A percentile compares a stretch with the other conserved stretches of the same genome.
Conservation (phyloP, 2,329 filamentous ascomycete genomes). For the Aureobasidium sp. region DNA sequence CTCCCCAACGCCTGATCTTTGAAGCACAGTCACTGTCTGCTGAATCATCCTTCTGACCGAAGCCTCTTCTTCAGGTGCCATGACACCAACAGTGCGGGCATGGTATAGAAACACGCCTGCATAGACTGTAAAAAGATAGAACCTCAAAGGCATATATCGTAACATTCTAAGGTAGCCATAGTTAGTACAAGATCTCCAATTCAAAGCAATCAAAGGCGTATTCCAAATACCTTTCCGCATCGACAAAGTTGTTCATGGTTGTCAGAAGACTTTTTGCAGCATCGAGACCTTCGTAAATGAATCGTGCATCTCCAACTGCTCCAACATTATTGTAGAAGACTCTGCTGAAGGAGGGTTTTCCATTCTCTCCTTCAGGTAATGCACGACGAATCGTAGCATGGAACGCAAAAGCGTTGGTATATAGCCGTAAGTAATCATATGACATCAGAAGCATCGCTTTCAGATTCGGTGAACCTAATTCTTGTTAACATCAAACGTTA, state of each 20-base stretch:
- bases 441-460: constrained; percentile 62
- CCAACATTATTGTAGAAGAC: constrained; percentile 45
- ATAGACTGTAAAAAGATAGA: constrained; percentile 44
- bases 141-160: constrained; percentile 42
- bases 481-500: not conserved
- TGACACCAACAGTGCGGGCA: constrained; percentile 41
- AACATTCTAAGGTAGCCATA: constrained; percentile 23
- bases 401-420: constrained; percentile 70
- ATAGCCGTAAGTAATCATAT: constrained; percentile 65
- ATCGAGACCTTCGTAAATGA: constrained; percentile 45
- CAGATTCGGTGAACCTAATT: constrained; percentile 52
- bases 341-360: constrained; percentile 32
- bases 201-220: not conserved
- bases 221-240: constrained; percentile 33
- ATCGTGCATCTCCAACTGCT: constrained; percentile 41
- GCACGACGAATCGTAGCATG: constrained; percentile 56
- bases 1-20: constrained; percentile 38
- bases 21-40: constrained; percentile 38
- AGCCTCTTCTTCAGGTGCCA: constrained; percentile 40
- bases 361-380: constrained; percentile 29
- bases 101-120: constrained; percentile 44
- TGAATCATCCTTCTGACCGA: constrained; percentile 41
- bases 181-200: not conserved
- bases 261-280: constrained; percentile 43
- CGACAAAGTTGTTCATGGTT: constrained; percentile 45